Conservation (phyloP, 495 filamentous ascomycete genomes). For the Talaromyces thailandensis region DNA sequence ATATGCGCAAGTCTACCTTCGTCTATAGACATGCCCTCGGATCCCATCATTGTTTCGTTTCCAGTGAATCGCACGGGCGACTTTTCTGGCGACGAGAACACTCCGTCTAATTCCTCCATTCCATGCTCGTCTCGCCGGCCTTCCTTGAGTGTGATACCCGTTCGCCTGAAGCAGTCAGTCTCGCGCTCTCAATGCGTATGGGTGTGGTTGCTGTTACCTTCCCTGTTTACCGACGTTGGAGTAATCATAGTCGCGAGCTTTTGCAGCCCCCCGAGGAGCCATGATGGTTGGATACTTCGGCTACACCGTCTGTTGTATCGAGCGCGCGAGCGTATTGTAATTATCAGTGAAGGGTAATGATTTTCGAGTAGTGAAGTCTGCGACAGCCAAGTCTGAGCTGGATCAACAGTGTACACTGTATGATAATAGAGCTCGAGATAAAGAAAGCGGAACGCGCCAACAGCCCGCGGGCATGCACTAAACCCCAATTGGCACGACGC, state of each 20-base stretch:
- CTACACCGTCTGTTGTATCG: neutral
- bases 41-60: constrained; percentile 25
- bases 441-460: constrained; percentile 3
- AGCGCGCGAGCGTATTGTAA: neutral
- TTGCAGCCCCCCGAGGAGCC: constrained; percentile 37
- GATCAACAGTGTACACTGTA: neutral
- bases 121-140: constrained; percentile 85
- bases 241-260: constrained; percentile 51
- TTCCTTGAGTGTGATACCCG: constrained; percentile 74
- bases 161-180: constrained; percentile 47
- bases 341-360: neutral
- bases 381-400: neutral
- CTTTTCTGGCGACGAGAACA: constrained; percentile 84
- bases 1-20: constrained; percentile 24
- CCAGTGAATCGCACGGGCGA: constrained; percentile 35
- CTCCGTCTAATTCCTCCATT: constrained; percentile 71
- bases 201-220: constrained; percentile 31
- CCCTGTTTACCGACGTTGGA: constrained; percentile 56
- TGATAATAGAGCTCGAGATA: neutral
- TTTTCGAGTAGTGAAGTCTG: neutral
- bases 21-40: constrained; percentile 40
- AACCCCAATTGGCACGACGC: constrained; percentile 3
- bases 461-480: constrained; percentile 4
- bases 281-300: constrained; percentile 15
- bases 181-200: neutral